A percentile compares a stretch with the other conserved stretches of the same genome.
Evolutionary conservation across 305 asterid species (phyloP).

Genomic region (Fraxinus floribunda): DNA sequence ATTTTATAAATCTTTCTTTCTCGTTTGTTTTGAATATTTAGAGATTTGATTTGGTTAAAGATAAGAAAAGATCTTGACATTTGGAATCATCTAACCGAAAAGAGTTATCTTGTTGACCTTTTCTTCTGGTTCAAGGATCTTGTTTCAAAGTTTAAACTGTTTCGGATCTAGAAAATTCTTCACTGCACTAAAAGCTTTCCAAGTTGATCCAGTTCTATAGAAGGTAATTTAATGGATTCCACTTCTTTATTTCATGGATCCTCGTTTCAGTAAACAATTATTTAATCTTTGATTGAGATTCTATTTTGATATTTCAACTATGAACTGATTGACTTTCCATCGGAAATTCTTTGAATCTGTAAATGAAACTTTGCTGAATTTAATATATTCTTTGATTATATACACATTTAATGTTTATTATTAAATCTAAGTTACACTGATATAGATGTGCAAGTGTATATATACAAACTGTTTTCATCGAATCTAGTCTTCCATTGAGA

Average conservation of each 20-base stretch:
- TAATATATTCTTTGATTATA: neutral
- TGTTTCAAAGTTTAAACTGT: too few species aligned
- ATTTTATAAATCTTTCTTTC: neutral
- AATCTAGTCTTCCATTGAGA: neutral
- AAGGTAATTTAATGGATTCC: slow-evolving; percentile 11
- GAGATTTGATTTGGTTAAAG: neutral
- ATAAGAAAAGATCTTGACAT: slow-evolving; percentile 16
- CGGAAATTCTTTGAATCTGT: slow-evolving; percentile 27
- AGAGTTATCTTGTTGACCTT: neutral
- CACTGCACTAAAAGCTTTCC: neutral
- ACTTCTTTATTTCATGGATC: neutral
- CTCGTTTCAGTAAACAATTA: slow-evolving; percentile 4
- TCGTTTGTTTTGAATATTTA: neutral
- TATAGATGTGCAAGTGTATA: slow-evolving; percentile 18
- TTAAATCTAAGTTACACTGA: neutral
- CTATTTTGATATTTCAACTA: too few species aligned
- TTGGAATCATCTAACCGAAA: neutral
- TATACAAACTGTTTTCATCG: neutral
- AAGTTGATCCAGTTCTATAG: neutral
- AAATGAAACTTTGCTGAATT: slow-evolving; percentile 25
- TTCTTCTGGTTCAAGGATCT: slow-evolving; percentile 4
- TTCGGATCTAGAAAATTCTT: slow-evolving; percentile 16
- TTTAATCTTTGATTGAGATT: too few species aligned
- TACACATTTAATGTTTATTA: neutral
- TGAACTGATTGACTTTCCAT: too few species aligned